These are phyloP conservation scores for Priceomyces melissophilus DNA, from an alignment of 805 yeast genomes.

Conservation along the genomic window DNA sequence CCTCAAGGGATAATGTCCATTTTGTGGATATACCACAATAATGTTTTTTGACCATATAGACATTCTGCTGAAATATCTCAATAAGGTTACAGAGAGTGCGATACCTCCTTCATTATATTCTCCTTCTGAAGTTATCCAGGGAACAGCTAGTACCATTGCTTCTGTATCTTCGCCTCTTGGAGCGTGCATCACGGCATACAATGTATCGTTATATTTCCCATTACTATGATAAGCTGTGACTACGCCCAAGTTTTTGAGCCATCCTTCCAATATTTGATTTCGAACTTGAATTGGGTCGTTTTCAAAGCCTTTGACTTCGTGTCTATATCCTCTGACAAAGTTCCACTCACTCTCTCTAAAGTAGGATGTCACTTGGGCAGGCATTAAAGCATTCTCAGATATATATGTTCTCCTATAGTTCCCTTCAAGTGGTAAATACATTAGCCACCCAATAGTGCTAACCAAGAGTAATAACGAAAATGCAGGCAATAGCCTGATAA, in stretches of 20 bases:
- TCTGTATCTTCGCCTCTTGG: slow-evolving; percentile 97
- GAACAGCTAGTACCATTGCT: slow-evolving; percentile 85
- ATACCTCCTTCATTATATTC: slow-evolving; percentile 76
- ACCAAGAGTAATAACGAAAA: slow-evolving; percentile 33
- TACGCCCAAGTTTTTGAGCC: slow-evolving; percentile 74
- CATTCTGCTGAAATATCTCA: slow-evolving; percentile 79
- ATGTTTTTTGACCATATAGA: slow-evolving; percentile 95
- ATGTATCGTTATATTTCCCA: slow-evolving; percentile 41
- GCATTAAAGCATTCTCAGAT: slow-evolving; percentile 94
- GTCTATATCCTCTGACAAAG: slow-evolving; percentile 77
- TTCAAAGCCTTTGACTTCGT: slow-evolving; percentile 46
- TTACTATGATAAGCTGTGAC: slow-evolving; percentile 46
- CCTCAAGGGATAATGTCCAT: slow-evolving; percentile 64
- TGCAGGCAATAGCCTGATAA: slow-evolving; percentile 29
- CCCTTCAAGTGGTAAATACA: slow-evolving; percentile 72
- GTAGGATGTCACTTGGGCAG: slow-evolving; percentile 90
- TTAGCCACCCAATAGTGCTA: slow-evolving; percentile 43
- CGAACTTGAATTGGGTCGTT: slow-evolving; percentile 26
- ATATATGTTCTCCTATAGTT: slow-evolving; percentile 81
- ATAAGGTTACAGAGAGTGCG: slow-evolving; percentile 66
- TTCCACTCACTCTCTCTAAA: slow-evolving; percentile 96
- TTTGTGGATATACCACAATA: slow-evolving; percentile 76
- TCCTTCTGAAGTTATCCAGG: slow-evolving; percentile 72
- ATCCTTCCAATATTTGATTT: slow-evolving; percentile 46
- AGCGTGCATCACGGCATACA: slow-evolving; percentile 84